phyloP scores from a whole-genome alignment of 208 protist species.

The Leishmania gerbilli region DNA sequence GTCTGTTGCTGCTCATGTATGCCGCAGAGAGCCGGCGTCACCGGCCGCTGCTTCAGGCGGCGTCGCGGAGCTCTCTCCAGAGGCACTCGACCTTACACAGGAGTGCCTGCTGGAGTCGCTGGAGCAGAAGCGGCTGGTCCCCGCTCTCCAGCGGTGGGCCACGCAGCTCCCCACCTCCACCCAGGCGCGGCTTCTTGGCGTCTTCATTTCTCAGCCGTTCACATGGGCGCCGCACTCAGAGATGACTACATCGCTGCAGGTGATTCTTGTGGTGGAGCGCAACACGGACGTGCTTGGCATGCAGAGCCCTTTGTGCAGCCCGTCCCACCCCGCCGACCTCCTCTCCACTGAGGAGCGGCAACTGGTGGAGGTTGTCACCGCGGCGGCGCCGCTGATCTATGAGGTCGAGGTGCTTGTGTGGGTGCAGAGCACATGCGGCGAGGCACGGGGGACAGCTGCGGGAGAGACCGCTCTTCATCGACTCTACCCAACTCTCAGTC shows the following conservation, averaged over 20 bases:
- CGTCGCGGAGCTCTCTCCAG: background rate
- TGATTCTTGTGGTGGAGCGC: conserved; percentile 52
- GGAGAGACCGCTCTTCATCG: conserved; percentile 13
- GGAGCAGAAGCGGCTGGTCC: conserved; percentile 75
- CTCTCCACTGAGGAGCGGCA: conserved; percentile 72
- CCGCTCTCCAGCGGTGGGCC: conserved; percentile 58
- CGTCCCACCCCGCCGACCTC: conserved; percentile 51
- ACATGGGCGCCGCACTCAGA: background rate
- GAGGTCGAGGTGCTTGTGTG: conserved; percentile 52
- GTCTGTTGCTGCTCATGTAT: background rate
- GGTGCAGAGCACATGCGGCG: conserved; percentile 10
- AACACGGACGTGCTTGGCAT: conserved; percentile 43
- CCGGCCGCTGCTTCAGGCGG: background rate
- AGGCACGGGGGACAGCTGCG: background rate
- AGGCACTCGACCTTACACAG: background rate
- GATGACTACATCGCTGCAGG: conserved; percentile 29
- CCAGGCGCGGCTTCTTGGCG: conserved; percentile 42
- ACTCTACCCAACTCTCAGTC: conserved; percentile 21
- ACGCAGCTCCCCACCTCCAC: conserved; percentile 40
- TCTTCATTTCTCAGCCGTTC: conserved; percentile 56
- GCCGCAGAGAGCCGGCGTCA: background rate
- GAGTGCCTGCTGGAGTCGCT: conserved; percentile 65
- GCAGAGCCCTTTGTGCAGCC: conserved; percentile 64
- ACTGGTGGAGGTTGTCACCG: conserved; percentile 64
- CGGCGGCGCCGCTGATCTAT: conserved; percentile 51